Conservation (phyloP, 2,329 filamentous ascomycete genomes). For the Corniculantispora saksenae region DNA sequence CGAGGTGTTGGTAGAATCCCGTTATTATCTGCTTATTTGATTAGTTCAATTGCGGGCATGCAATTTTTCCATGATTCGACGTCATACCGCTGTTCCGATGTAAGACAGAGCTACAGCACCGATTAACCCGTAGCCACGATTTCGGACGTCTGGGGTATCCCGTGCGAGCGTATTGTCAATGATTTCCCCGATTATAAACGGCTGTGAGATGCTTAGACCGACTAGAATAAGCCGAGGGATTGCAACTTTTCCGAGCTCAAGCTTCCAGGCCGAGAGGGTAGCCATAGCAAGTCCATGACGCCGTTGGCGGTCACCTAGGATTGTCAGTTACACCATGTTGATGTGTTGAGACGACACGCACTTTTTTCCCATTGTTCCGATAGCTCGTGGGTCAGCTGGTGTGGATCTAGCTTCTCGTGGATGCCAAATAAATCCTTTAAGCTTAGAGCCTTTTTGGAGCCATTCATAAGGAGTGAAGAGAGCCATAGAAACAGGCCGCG, state of each 20-base stretch:
- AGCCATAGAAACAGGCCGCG: slow-evolving; percentile 12
- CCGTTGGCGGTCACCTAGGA: background rate
- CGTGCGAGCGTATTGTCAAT: slow-evolving; percentile 8
- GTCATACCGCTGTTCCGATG: slow-evolving; percentile 1
- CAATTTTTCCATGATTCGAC: background rate
- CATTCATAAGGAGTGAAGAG: background rate
- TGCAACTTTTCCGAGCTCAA: background rate
- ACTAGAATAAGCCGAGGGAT: slow-evolving; percentile 8
- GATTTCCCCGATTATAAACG: slow-evolving; percentile 8
- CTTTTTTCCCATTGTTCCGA: background rate
- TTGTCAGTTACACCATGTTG: background rate
- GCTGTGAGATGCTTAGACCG: slow-evolving; percentile 3
- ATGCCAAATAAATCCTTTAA: slow-evolving; percentile 1
- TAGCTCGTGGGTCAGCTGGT: background rate
- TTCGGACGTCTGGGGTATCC: slow-evolving; percentile 8
- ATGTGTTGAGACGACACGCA: background rate
- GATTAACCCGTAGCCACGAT: slow-evolving; percentile 11
- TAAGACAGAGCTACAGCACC: slow-evolving; percentile 13
- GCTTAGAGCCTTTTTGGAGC: background rate
- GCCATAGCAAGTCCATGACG: slow-evolving; percentile 10
- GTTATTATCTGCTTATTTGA: slow-evolving; percentile 4
- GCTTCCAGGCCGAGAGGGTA: slow-evolving; percentile 14
- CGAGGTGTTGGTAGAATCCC: slow-evolving; percentile 15
- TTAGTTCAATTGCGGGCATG: background rate
- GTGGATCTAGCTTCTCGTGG: background rate